Evolutionary conservation across 78 protist species (phyloP).

Genomic region (Speleostelium caveatum): DNA sequence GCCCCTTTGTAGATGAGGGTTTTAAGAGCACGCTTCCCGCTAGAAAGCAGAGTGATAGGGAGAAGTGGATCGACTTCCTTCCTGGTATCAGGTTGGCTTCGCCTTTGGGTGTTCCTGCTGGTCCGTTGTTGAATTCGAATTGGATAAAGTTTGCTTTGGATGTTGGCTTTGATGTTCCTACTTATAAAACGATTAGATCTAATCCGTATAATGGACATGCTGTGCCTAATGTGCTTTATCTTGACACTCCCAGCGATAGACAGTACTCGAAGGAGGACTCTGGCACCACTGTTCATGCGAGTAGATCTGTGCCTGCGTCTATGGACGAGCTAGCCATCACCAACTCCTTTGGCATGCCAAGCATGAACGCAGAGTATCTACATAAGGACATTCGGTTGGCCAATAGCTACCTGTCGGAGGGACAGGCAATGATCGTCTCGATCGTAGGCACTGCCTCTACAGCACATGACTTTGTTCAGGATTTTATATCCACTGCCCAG

Average conservation of each 20-base stretch:
- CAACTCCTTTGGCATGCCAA: constrained; percentile 76
- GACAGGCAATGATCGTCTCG: constrained; percentile 70
- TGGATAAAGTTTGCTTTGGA: constrained; percentile 75
- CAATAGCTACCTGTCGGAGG: constrained; percentile 9
- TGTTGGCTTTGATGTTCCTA: constrained; percentile 62
- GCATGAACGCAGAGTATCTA: constrained; percentile 21
- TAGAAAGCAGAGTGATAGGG: not conserved
- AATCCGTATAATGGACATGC: constrained; percentile 54
- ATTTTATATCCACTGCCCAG: constrained; percentile 35
- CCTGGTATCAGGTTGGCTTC: constrained; percentile 22
- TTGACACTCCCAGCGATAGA: constrained; percentile 10
- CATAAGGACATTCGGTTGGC: constrained; percentile 34
- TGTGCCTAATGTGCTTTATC: constrained; percentile 57
- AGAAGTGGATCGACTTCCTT: constrained; percentile 51
- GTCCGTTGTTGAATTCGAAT: constrained; percentile 45
- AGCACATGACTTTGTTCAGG: constrained; percentile 61
- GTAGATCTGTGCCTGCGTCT: not conserved
- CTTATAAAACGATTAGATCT: constrained; percentile 57
- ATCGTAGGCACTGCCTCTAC: constrained; percentile 53
- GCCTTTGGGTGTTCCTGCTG: constrained; percentile 80
- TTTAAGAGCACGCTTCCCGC: not conserved
- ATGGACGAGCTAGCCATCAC: constrained; percentile 55
- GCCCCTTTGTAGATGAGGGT: constrained; percentile 56
- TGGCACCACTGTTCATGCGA: constrained; percentile 34
- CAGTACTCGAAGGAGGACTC: constrained; percentile 15